phyloP scores from a whole-genome alignment of 768 basidiomycete species.

The Tephrocybe sp. region DNA sequence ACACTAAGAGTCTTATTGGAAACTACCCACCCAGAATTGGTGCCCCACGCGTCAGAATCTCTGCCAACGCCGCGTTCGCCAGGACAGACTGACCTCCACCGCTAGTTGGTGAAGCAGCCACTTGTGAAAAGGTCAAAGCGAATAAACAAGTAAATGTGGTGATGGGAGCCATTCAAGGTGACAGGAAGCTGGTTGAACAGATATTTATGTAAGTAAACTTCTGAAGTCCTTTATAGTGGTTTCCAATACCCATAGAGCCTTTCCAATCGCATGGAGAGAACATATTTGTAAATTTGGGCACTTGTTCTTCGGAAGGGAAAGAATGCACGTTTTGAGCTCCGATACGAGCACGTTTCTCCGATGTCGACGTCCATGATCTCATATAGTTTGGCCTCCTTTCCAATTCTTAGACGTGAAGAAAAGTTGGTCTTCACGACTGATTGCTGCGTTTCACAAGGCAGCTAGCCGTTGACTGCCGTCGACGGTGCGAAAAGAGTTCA shows the following conservation, averaged over 20 bases:
- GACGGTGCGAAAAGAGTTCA: too few species aligned
- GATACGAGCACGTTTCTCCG: background rate
- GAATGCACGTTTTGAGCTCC: background rate
- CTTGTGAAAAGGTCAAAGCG: background rate
- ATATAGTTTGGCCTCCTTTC: too few species aligned
- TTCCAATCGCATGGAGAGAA: too few species aligned
- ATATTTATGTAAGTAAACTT: too few species aligned
- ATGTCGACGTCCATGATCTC: too few species aligned
- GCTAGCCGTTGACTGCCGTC: too few species aligned
- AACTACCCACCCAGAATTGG: slow-evolving; percentile 29
- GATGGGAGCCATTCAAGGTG: background rate
- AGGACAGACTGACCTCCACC: slow-evolving; percentile 13
- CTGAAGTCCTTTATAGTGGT: too few species aligned
- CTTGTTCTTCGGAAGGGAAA: background rate
- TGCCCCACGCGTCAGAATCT: slow-evolving; percentile 29
- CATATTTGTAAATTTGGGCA: background rate
- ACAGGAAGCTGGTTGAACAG: background rate
- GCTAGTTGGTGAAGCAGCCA: background rate
- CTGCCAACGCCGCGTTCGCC: slow-evolving; percentile 25
- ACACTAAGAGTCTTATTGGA: background rate
- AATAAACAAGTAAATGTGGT: background rate
- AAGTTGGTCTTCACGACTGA: too few species aligned
- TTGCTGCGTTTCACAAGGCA: too few species aligned
- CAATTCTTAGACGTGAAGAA: too few species aligned
- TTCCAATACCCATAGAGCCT: too few species aligned